Percentiles rank a stretch among this genome's conserved stretches.
Evolutionary conservation across 2,329 filamentous ascomycete species (phyloP).

Genomic region (Colletotrichum godetiae): DNA sequence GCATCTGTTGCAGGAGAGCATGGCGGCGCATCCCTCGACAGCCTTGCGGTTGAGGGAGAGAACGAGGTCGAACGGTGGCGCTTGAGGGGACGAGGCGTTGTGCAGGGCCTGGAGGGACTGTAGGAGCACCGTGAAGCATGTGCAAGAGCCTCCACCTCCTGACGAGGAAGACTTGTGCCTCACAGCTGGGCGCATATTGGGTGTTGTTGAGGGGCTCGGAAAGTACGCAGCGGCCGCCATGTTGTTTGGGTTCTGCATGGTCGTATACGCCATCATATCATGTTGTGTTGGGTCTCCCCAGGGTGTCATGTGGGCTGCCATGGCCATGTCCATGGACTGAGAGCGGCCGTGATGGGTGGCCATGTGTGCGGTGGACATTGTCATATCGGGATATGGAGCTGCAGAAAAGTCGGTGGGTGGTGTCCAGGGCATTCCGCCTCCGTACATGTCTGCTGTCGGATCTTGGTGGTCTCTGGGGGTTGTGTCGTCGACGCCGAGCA

Average conservation of each 20-base stretch:
- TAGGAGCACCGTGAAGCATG: constrained; percentile 59
- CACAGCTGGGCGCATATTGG: constrained; percentile 45
- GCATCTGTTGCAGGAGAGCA: constrained; percentile 59
- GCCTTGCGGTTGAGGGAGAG: constrained; percentile 59
- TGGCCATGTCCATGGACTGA: constrained; percentile 50
- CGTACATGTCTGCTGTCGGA: constrained; percentile 47
- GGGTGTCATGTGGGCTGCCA: constrained; percentile 40
- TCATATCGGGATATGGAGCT: constrained; percentile 46
- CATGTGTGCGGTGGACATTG: constrained; percentile 42
- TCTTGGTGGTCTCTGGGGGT: constrained; percentile 36
- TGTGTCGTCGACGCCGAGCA: constrained; percentile 45
- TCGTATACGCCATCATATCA: constrained; percentile 48
- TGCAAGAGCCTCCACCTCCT: constrained; percentile 48
- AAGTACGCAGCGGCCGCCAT: constrained; percentile 50
- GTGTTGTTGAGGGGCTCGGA: constrained; percentile 52
- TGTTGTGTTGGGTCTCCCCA: constrained; percentile 44
- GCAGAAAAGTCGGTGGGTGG: constrained; percentile 49
- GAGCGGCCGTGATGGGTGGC: constrained; percentile 46
- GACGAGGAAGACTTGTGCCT: constrained; percentile 37
- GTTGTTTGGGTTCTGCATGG: constrained; percentile 49
- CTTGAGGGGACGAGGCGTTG: constrained; percentile 52
- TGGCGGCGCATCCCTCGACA: constrained; percentile 58
- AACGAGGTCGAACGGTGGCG: constrained; percentile 56
- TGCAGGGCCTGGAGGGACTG: constrained; percentile 60
- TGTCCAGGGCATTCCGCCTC: constrained; percentile 52